Percentiles rank a stretch among this genome's conserved stretches.
Evolutionary conservation across 2,329 filamentous ascomycete species (phyloP).

Genomic region (Diplocarpon rosae): DNA sequence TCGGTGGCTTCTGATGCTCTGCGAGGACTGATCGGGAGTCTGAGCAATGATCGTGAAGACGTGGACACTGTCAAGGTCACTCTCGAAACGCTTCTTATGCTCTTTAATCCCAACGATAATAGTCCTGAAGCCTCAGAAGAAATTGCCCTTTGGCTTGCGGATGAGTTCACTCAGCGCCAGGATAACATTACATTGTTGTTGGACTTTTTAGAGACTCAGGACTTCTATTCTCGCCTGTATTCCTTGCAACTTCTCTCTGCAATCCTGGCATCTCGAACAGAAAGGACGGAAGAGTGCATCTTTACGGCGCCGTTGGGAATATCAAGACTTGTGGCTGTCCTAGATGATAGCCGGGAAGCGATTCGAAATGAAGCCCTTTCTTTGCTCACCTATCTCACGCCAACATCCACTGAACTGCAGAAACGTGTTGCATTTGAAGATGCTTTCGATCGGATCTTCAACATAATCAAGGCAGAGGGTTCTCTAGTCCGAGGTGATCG

Average conservation of each 20-base stretch:
- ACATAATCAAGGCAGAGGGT: slow-evolving; percentile 72
- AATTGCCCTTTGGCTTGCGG: slow-evolving; percentile 88
- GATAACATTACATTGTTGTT: slow-evolving; percentile 90
- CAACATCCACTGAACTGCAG: slow-evolving; percentile 77
- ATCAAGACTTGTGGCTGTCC: slow-evolving; percentile 67
- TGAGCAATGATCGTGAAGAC: slow-evolving; percentile 84
- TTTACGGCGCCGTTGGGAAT: slow-evolving; percentile 82
- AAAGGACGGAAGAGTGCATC: slow-evolving; percentile 89
- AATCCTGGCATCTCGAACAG: slow-evolving; percentile 74
- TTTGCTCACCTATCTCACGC: slow-evolving; percentile 81
- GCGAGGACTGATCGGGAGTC: slow-evolving; percentile 71
- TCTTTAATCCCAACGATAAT: slow-evolving; percentile 62
- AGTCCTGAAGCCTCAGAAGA: slow-evolving; percentile 93
- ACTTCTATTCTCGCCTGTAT: slow-evolving; percentile 88
- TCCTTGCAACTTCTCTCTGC: slow-evolving; percentile 80
- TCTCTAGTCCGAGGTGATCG: slow-evolving; percentile 73
- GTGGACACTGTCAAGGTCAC: slow-evolving; percentile 93
- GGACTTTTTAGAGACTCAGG: slow-evolving; percentile 73
- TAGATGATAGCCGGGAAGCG: slow-evolving; percentile 79
- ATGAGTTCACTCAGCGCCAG: slow-evolving; percentile 95
- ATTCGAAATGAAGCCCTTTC: slow-evolving; percentile 78
- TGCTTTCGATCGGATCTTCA: slow-evolving; percentile 79
- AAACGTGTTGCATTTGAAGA: slow-evolving; percentile 94
- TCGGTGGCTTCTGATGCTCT: slow-evolving; percentile 92
- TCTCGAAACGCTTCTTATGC: slow-evolving; percentile 87